Evolutionary conservation across 345 rosid species (phyloP), one percentile per base, ranked within the genome.

Genomic region (Aquilaria malaccensis): DNA sequence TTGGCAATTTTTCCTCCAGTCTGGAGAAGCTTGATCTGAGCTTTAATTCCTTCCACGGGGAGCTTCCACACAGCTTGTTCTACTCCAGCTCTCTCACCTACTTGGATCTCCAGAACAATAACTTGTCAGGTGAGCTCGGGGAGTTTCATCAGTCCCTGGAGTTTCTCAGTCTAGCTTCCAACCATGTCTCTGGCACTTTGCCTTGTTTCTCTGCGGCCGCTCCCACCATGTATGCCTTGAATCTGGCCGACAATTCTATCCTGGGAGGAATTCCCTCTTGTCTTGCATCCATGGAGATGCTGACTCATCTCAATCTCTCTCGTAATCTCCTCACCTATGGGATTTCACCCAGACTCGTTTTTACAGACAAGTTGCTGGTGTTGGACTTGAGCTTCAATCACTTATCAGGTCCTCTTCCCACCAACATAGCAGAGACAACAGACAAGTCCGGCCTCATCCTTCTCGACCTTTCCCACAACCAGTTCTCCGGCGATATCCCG

Each of bases 261-360:
- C 64, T 80, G 49, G 98, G 98, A 58, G 98, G 98, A 1, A 77
- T 93, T 50, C 97, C 98, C 71, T 85, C 96, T 6, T 92, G 98
- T 73, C 75, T 92, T 48, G 80, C 86, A 55, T 85, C 95, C 5
- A 72, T 89, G 9, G 22, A 72, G 56, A 74, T 72, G 30, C 62
- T 93, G 73, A 72, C 66, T 1, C 87, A 80, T 74, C 59, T 93
- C 37, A 93, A 93, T 76, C 74, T 93, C 13, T 89, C 97, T 0
- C 78, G 57, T 52, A 93, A 93, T 67, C 83, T 56, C 64, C 72
- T 93, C 60, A 75, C 61, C 60, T 81, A 83, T 72, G 86, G 74
- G 64, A 70, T 92, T 64, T 82, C 98, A 52, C 97, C 96, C 0
- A 75, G 91, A 50, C 89, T 89, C 12, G 74, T 79, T 60, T 89